Evolutionary conservation across 352 stramenopile species (phyloP).

Genomic region (Phytophthora pluvialis): DNA sequence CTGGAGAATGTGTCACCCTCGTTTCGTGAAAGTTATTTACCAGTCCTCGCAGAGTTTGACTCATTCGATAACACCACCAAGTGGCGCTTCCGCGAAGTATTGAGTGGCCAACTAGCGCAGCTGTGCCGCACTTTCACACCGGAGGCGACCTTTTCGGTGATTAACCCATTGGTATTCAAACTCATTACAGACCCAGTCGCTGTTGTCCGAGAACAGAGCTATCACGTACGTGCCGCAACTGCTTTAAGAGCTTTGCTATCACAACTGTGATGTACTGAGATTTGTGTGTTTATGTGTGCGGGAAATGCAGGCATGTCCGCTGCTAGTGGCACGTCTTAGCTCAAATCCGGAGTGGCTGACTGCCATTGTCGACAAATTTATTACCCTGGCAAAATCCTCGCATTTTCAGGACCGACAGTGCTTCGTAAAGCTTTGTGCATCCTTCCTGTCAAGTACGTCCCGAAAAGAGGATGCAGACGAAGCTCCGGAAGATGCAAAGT

Average conservation of each 20-base stretch:
- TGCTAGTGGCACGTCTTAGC: constrained; percentile 59
- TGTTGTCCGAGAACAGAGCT: constrained; percentile 75
- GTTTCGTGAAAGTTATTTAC: constrained; percentile 82
- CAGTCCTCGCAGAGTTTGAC: constrained; percentile 74
- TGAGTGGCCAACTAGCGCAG: constrained; percentile 78
- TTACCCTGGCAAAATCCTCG: constrained; percentile 54
- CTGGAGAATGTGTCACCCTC: constrained; percentile 70
- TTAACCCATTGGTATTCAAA: constrained; percentile 80
- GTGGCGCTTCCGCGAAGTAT: constrained; percentile 81
- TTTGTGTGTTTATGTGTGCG: constrained; percentile 9
- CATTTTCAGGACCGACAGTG: constrained; percentile 76
- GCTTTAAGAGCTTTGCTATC: constrained; percentile 7
- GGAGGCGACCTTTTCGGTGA: constrained; percentile 74
- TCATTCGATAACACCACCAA: constrained; percentile 79
- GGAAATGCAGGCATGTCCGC: constrained; percentile 58
- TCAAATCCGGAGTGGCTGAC: constrained; percentile 57
- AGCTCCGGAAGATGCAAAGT: constrained; percentile 9
- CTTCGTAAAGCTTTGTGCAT: constrained; percentile 67
- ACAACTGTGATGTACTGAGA: background rate
- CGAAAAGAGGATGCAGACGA: constrained; percentile 8
- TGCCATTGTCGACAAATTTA: constrained; percentile 55
- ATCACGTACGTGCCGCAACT: constrained; percentile 41
- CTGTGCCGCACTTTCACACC: constrained; percentile 76
- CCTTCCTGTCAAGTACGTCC: constrained; percentile 46
- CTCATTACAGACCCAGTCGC: constrained; percentile 80